A percentile compares a stretch with the other conserved stretches of the same genome.
These are phyloP conservation scores for Urostyla sp. DNA, from an alignment of 73 alveolate species.

Conservation along the genomic window DNA sequence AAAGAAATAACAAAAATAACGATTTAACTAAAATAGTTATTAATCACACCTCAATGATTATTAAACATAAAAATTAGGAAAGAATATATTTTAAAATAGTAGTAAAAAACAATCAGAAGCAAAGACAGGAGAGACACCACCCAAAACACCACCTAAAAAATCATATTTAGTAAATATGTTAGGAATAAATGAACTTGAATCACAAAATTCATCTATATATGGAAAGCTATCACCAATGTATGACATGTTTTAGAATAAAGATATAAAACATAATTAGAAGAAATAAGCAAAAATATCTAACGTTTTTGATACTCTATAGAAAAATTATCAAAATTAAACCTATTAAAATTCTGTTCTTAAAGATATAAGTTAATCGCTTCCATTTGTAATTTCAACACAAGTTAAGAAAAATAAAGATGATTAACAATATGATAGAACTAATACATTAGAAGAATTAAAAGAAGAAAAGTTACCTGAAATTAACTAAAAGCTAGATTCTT, in stretches of 20 bases:
- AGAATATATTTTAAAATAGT: neutral
- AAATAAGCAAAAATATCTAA: constrained; percentile 19
- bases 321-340: neutral
- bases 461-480: too few species aligned
- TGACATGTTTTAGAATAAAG: neutral
- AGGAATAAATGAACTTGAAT: constrained; percentile 13
- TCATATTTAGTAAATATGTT: too few species aligned
- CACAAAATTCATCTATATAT: constrained; percentile 16
- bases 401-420: neutral
- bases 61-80: neutral
- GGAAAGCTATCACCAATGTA: constrained; percentile 44
- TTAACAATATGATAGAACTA: neutral
- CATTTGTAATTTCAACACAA: constrained; percentile 10
- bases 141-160: constrained; percentile 8
- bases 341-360: too few species aligned
- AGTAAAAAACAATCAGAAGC: neutral
- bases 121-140: neutral
- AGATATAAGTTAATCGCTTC: too few species aligned
- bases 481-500: too few species aligned
- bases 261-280: neutral
- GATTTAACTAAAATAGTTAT: neutral
- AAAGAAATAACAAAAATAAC: neutral
- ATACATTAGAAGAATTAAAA: too few species aligned
- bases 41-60: neutral
- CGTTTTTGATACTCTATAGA: neutral